Percentiles rank a stretch among this genome's conserved stretches.
Conservation (phyloP, 768 basidiomycete species). For the Galerina sulciceps region DNA sequence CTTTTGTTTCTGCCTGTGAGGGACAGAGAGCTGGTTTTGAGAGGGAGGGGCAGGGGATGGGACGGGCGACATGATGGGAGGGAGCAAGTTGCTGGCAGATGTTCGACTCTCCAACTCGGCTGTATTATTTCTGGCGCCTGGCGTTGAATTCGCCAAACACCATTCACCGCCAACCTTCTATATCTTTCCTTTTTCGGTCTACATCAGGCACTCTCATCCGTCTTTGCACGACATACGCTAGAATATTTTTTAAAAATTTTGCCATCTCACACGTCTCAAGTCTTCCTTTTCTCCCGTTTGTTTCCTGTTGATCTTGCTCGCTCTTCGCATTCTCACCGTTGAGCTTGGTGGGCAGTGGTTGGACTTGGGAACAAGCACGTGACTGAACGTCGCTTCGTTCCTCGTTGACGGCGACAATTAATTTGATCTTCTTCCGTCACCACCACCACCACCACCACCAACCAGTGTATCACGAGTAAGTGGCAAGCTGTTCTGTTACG, state of each 20-base stretch:
- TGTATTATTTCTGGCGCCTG: slow-evolving; percentile 24
- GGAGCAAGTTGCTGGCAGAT: slow-evolving; percentile 36
- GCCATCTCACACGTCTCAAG: neutral
- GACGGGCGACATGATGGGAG: slow-evolving; percentile 69
- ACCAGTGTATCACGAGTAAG: slow-evolving; percentile 11
- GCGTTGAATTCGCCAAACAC: slow-evolving; percentile 14
- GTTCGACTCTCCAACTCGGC: slow-evolving; percentile 31
- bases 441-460: slow-evolving; percentile 7
- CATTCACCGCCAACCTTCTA: slow-evolving; percentile 27
- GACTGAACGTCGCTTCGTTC: slow-evolving; percentile 12
- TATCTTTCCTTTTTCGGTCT: slow-evolving; percentile 42
- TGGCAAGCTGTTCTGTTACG: slow-evolving; percentile 1
- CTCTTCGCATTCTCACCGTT: neutral
- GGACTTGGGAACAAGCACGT: slow-evolving; percentile 14
- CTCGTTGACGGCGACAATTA: neutral
- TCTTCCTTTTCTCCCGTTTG: neutral
- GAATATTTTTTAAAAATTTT: neutral
- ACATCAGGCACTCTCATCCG: slow-evolving; percentile 14
- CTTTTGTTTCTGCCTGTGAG: slow-evolving; percentile 52
- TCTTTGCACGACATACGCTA: slow-evolving; percentile 8
- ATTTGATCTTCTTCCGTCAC: slow-evolving; percentile 10
- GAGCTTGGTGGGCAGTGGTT: neutral
- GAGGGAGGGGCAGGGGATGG: slow-evolving; percentile 58
- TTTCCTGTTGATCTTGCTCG: neutral
- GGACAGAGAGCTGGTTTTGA: slow-evolving; percentile 27